Percentiles rank a stretch among this genome's conserved stretches.
These are phyloP conservation scores for Glycine soja DNA, from an alignment of 306 rosid genomes.

Conservation along the genomic window DNA sequence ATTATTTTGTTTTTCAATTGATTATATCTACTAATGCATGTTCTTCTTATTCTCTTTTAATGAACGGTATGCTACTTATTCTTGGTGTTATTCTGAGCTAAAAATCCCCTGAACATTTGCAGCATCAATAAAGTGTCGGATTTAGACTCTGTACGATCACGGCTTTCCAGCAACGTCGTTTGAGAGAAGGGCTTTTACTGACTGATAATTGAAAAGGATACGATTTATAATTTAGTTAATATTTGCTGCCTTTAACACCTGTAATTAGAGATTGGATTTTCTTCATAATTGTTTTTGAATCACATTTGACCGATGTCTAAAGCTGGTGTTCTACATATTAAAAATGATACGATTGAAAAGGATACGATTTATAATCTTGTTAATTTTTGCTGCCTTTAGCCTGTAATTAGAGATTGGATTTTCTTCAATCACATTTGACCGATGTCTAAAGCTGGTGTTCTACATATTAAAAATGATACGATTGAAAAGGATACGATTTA, in stretches of 20 bases:
- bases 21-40: neutral
- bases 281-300: neutral
- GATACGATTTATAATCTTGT: neutral
- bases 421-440: neutral
- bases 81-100: neutral
- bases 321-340: neutral
- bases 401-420: neutral
- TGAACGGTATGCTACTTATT: too few species aligned
- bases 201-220: neutral
- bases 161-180: constrained; percentile 36
- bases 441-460: neutral
- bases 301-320: neutral
- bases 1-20: neutral
- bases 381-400: neutral
- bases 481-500: neutral
- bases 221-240: neutral
- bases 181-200: constrained; percentile 5
- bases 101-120: constrained; percentile 38
- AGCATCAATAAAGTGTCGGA: constrained; percentile 54
- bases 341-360: neutral
- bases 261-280: neutral
- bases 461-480: neutral
- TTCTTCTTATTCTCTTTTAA: neutral
- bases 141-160: constrained; percentile 57
- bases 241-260: neutral